Percentiles rank a stretch among this genome's conserved stretches.
Conservation (phyloP, 2,329 filamentous ascomycete species). For the Sphaerulina musiva region DNA sequence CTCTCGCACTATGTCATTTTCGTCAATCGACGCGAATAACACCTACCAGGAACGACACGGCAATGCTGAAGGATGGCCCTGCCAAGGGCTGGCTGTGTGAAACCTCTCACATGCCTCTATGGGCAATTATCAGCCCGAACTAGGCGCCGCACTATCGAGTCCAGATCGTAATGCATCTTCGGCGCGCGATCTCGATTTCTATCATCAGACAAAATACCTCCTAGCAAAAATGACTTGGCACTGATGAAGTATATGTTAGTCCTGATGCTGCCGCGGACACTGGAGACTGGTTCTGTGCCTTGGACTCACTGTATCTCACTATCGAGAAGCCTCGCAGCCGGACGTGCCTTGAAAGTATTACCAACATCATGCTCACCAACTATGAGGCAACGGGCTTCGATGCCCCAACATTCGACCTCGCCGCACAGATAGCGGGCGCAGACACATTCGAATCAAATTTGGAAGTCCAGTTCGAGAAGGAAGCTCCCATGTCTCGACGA, state of each 20-base stretch:
- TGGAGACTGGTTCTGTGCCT: background rate
- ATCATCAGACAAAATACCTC: background rate
- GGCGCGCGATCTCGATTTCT: background rate
- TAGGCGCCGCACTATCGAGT: background rate
- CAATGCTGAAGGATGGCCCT: background rate
- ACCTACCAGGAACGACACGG: background rate
- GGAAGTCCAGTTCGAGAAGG: constrained; percentile 11
- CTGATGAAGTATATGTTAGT: constrained; percentile 1
- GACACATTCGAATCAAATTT: constrained; percentile 9
- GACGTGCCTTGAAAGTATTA: background rate
- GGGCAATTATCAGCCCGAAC: background rate
- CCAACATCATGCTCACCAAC: constrained; percentile 8
- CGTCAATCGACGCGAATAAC: background rate
- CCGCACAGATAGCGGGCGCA: constrained; percentile 6
- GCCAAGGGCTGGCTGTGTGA: background rate
- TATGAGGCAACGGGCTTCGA: constrained; percentile 12
- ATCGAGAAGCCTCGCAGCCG: background rate
- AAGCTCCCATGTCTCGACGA: background rate
- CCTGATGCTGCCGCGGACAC: constrained; percentile 7
- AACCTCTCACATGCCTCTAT: background rate
- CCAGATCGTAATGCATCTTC: background rate
- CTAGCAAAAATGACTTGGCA: background rate
- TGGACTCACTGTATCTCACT: background rate
- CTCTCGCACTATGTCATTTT: too few species aligned
- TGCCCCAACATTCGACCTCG: constrained; percentile 6